Evolutionary conservation across 2,329 filamentous ascomycete species (phyloP).

Genomic region (Aaosphaeria pasadenensis): DNA sequence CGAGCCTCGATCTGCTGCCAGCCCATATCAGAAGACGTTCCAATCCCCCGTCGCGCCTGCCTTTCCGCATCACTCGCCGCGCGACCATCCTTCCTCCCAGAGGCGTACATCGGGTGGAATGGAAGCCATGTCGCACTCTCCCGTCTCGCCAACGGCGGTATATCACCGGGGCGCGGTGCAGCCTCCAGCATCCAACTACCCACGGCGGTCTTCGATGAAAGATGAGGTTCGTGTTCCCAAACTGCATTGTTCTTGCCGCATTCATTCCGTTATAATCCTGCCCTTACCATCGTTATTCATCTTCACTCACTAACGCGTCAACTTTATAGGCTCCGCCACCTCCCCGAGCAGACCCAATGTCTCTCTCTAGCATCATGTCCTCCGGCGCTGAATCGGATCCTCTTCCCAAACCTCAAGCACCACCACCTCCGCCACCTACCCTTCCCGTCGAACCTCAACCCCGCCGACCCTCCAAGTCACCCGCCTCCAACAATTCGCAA

Average conservation of each 20-base stretch:
- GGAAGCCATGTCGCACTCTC: conserved; percentile 37
- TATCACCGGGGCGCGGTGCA: conserved; percentile 37
- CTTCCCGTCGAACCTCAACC: conserved; percentile 17
- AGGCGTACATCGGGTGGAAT: conserved; percentile 27
- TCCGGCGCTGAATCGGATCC: conserved; percentile 69
- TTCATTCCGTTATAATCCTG: conserved; percentile 5
- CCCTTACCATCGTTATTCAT: too few relatives aligned
- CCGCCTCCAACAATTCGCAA: conserved; percentile 12
- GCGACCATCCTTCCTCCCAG: conserved; percentile 37
- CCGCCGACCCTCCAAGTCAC: conserved; percentile 17
- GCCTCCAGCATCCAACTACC: conserved; percentile 29
- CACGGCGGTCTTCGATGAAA: conserved; percentile 28
- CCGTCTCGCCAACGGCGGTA: conserved; percentile 31
- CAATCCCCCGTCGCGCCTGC: conserved; percentile 32
- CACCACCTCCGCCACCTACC: conserved; percentile 4
- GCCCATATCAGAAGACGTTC: conserved; percentile 37
- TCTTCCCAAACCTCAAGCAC: conserved; percentile 46
- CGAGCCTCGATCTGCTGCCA: conserved; percentile 29
- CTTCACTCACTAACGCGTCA: too few relatives aligned
- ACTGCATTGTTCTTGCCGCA: conserved; percentile 1
- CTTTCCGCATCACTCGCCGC: conserved; percentile 34
- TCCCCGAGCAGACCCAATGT: conserved; percentile 85
- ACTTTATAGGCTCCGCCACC: conserved; percentile 55
- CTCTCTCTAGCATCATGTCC: conserved; percentile 90
- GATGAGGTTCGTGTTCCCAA: conserved; percentile 28